A percentile compares a stretch with the other conserved stretches of the same genome.
These are phyloP conservation scores for Cylindrodendrum hubeiense DNA, from an alignment of 2,329 filamentous ascomycete species.

Conservation along the genomic window DNA sequence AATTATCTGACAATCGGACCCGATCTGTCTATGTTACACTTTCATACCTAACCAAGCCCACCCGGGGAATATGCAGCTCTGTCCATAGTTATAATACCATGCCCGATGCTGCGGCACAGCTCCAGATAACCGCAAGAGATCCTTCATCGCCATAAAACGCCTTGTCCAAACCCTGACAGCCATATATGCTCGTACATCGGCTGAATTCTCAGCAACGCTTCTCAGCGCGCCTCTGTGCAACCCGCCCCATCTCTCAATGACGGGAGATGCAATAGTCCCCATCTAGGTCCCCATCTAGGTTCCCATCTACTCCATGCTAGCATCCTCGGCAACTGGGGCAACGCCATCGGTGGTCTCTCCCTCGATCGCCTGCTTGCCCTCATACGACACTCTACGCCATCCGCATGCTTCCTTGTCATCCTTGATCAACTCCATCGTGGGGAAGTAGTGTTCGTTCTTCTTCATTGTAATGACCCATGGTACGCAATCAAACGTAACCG, in stretches of 20 bases:
- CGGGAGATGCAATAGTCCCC: not conserved
- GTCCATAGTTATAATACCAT: slow-evolving; percentile 15
- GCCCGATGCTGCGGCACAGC: slow-evolving; percentile 42
- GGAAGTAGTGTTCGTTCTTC: slow-evolving; percentile 98
- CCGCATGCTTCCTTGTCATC: slow-evolving; percentile 69
- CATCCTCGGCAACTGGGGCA: slow-evolving; percentile 55
- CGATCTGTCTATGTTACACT: slow-evolving; percentile 23
- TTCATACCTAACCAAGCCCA: slow-evolving; percentile 13
- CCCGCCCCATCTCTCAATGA: not conserved
- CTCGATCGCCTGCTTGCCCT: slow-evolving; percentile 63
- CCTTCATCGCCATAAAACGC: slow-evolving; percentile 54
- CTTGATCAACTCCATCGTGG: slow-evolving; percentile 78
- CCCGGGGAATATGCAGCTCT: slow-evolving; percentile 15
- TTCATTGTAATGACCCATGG: slow-evolving; percentile 99
- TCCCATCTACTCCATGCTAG: slow-evolving; percentile 54
- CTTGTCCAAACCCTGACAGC: slow-evolving; percentile 38
- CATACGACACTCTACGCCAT: slow-evolving; percentile 74
- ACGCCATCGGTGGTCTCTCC: slow-evolving; percentile 68
- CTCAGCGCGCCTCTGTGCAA: not conserved
- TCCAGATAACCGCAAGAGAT: slow-evolving; percentile 49
- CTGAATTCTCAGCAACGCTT: slow-evolving; percentile 9
- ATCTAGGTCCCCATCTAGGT: too few relatives aligned
- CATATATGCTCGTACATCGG: slow-evolving; percentile 23
- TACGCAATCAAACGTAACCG: slow-evolving; percentile 98
- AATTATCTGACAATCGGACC: slow-evolving; percentile 15